phyloP scores from a whole-genome alignment of 495 filamentous ascomycete genomes.

The Tuber melanosporum region DNA sequence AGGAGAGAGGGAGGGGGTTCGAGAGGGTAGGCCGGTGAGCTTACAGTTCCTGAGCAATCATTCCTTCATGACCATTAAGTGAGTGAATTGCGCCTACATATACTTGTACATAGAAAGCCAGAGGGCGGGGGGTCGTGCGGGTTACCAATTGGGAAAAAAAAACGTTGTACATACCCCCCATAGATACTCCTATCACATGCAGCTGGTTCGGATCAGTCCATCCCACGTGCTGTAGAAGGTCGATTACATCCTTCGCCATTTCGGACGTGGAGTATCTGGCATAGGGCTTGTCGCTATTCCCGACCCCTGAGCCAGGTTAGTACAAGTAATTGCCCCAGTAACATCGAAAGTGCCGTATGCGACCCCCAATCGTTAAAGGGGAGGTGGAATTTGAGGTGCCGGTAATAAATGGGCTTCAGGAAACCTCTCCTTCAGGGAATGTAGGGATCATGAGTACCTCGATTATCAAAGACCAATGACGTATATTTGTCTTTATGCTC shows the following conservation, averaged over 20 bases:
- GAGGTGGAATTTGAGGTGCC: neutral
- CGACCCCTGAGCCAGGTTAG: conserved; percentile 53
- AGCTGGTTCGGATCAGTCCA: conserved; percentile 59
- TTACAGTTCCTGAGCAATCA: conserved; percentile 80
- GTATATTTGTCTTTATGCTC: conserved; percentile 59
- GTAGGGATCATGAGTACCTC: conserved; percentile 40
- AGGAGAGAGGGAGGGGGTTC: conserved; percentile 4
- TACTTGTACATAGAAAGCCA: neutral
- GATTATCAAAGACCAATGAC: conserved; percentile 68
- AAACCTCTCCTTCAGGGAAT: neutral
- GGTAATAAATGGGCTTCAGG: conserved; percentile 9
- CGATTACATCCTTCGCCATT: conserved; percentile 68
- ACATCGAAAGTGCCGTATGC: neutral
- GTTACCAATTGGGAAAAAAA: conserved; percentile 15
- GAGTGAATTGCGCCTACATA: neutral
- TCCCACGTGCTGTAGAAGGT: conserved; percentile 60
- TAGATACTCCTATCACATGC: conserved; percentile 66
- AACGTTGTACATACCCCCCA: conserved; percentile 54
- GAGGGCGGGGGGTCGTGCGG: neutral
- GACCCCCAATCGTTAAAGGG: conserved; percentile 1
- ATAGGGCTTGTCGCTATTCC: conserved; percentile 65
- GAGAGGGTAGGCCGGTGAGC: conserved; percentile 14
- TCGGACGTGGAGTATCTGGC: conserved; percentile 63
- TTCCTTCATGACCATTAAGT: conserved; percentile 43
- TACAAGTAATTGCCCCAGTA: conserved; percentile 11